Conservation (phyloP, 1,284 basidiomycete genomes). For the Puccinia hordei region DNA sequence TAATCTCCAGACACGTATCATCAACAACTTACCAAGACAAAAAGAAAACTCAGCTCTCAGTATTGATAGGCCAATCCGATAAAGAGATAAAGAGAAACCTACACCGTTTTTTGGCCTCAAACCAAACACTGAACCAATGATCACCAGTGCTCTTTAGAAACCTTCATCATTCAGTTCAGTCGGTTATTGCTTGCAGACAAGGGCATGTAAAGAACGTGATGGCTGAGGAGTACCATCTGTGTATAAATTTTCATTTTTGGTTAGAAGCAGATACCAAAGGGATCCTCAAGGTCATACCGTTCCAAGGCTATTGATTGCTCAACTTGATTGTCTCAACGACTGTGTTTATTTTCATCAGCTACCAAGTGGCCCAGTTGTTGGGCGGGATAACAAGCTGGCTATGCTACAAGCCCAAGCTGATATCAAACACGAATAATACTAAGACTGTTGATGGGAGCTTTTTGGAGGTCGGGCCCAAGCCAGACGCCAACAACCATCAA, state of each 20-base stretch:
- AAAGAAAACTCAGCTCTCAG: not conserved
- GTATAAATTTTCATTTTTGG: slow-evolving; percentile 78
- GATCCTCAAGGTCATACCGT: slow-evolving; percentile 75
- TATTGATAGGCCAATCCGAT: not conserved
- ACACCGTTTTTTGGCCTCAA: too few relatives aligned
- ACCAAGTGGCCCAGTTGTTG: slow-evolving; percentile 39
- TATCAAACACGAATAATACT: not conserved
- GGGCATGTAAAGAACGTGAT: too few relatives aligned
- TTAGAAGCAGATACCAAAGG: slow-evolving; percentile 85
- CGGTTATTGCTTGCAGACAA: not conserved
- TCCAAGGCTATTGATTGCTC: slow-evolving; percentile 70
- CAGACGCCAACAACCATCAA: not conserved
- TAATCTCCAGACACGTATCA: slow-evolving; percentile 33
- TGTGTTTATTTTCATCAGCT: slow-evolving; percentile 58
- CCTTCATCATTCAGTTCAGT: slow-evolving; percentile 69
- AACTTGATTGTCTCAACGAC: slow-evolving; percentile 75
- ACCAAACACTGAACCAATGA: too few relatives aligned
- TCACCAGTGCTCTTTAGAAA: slow-evolving; percentile 76
- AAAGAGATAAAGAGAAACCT: too few relatives aligned
- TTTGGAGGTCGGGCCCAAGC: not conserved
- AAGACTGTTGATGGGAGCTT: not conserved
- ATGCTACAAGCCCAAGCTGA: slow-evolving; percentile 36
- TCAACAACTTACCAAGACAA: not conserved
- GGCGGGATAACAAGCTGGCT: slow-evolving; percentile 36
- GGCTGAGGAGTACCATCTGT: not conserved